phyloP scores from a whole-genome alignment of 179 eudicot genomes.

The Spergularia azorica region DNA sequence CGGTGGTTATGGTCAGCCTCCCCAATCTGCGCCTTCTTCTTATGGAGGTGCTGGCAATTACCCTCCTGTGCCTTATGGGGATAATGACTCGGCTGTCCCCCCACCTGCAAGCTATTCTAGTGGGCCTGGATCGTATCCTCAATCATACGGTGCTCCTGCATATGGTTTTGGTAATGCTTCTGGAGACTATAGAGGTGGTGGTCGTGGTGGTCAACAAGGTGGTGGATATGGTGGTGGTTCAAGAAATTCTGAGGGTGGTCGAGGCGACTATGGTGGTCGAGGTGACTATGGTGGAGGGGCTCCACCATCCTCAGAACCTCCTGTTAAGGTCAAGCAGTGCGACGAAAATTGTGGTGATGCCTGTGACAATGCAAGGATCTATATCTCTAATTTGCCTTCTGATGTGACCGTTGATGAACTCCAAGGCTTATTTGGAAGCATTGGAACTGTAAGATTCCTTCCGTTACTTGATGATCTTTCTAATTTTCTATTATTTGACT shows the following conservation, averaged over 20 bases:
- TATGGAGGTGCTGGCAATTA: constrained; percentile 54
- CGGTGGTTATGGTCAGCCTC: constrained; percentile 60
- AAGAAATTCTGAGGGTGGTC: constrained; percentile 21
- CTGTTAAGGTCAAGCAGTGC: constrained; percentile 83
- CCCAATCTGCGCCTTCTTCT: constrained; percentile 60
- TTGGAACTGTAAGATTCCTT: constrained; percentile 71
- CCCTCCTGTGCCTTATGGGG: constrained; percentile 61
- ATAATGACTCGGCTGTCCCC: constrained; percentile 70
- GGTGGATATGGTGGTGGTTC: constrained; percentile 56
- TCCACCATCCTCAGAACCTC: constrained; percentile 53
- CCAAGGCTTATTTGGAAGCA: constrained; percentile 83
- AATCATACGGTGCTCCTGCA: constrained; percentile 66
- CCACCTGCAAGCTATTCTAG: constrained; percentile 84
- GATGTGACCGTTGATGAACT: constrained; percentile 87
- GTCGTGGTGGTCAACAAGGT: constrained; percentile 60
- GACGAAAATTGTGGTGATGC: constrained; percentile 84
- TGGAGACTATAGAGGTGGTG: constrained; percentile 50
- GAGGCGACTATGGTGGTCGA: no score
- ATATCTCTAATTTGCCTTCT: constrained; percentile 93
- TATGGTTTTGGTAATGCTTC: constrained; percentile 64
- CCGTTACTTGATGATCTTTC: neutral
- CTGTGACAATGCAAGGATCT: constrained; percentile 87
- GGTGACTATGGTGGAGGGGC: constrained; percentile 54
- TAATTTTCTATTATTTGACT: no score
- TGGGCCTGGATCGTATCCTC: constrained; percentile 76